A percentile compares a stretch with the other conserved stretches of the same genome.
phyloP scores from a whole-genome alignment of 2,329 filamentous ascomycete genomes.

The Colletotrichum lentis region DNA sequence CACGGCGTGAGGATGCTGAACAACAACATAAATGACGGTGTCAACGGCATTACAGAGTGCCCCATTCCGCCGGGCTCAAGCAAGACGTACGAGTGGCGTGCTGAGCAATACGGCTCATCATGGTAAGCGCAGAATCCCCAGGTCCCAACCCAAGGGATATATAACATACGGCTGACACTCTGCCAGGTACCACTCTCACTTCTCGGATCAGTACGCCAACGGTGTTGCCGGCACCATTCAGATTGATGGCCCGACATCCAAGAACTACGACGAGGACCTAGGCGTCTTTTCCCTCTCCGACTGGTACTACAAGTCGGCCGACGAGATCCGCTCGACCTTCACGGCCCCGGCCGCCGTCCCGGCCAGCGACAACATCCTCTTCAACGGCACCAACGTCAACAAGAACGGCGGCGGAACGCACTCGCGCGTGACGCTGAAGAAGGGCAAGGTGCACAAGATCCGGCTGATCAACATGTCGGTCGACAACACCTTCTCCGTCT shows the following conservation, averaged over 20 bases:
- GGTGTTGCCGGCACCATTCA: slow-evolving; percentile 61
- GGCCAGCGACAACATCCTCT: slow-evolving; percentile 50
- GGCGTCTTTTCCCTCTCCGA: slow-evolving; percentile 63
- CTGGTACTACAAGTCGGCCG: slow-evolving; percentile 56
- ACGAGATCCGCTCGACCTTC: slow-evolving; percentile 41
- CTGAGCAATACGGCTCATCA: slow-evolving; percentile 51
- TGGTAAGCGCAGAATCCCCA: slow-evolving; percentile 31
- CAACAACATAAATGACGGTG: slow-evolving; percentile 58
- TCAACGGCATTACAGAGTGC: slow-evolving; percentile 54
- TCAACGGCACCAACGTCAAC: slow-evolving; percentile 54
- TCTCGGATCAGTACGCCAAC: slow-evolving; percentile 59
- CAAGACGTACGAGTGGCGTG: slow-evolving; percentile 50
- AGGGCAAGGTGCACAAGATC: slow-evolving; percentile 65
- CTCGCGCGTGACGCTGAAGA: slow-evolving; percentile 60
- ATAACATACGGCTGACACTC: slow-evolving; percentile 40
- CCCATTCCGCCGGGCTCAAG: slow-evolving; percentile 49
- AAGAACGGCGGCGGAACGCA: slow-evolving; percentile 41
- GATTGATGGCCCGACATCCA: slow-evolving; percentile 55
- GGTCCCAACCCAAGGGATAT: neutral
- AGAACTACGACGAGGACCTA: slow-evolving; percentile 68
- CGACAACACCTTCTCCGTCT: slow-evolving; percentile 62
- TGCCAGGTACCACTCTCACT: slow-evolving; percentile 59
- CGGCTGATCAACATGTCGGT: slow-evolving; percentile 66
- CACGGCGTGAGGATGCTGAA: slow-evolving; percentile 57
- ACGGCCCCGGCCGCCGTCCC: slow-evolving; percentile 40